These are phyloP conservation scores for Lycium barbarum DNA, from an alignment of 257 asterid genomes.

Conservation along the genomic window DNA sequence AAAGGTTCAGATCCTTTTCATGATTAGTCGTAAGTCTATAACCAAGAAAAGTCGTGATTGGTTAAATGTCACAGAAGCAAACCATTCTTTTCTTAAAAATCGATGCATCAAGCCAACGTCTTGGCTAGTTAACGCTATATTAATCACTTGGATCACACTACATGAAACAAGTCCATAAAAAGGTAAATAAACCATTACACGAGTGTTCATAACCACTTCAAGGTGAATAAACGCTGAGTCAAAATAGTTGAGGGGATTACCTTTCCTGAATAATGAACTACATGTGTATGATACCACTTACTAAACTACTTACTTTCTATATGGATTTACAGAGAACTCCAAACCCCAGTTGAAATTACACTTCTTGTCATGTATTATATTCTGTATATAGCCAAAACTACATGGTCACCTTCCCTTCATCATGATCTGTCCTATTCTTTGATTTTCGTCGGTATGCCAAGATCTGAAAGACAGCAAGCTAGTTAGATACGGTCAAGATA, in stretches of 20 bases:
- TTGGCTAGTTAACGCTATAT: neutral
- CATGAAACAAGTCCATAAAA: neutral
- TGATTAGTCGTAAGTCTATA: neutral
- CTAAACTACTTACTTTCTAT: constrained; percentile 26
- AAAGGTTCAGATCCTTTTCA: neutral
- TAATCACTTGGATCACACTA: constrained; percentile 12
- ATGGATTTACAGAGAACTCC: constrained; percentile 27
- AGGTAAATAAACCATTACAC: neutral
- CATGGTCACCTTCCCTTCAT: constrained; percentile 27
- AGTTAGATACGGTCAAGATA: constrained; percentile 17
- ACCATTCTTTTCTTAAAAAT: neutral
- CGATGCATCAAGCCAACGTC: neutral
- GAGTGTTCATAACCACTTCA: constrained; percentile 10
- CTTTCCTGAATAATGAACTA: constrained; percentile 28
- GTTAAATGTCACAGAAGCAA: neutral
- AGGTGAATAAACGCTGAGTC: neutral
- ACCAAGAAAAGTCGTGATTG: neutral
- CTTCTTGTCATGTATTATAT: constrained; percentile 22
- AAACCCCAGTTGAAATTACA: constrained; percentile 23
- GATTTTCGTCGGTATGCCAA: constrained; percentile 69
- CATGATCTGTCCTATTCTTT: constrained; percentile 32
- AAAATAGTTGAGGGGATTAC: neutral
- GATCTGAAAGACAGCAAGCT: constrained; percentile 53
- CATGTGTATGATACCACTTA: constrained; percentile 23
- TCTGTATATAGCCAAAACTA: constrained; percentile 29